Percentiles rank a stretch among this genome's conserved stretches.
phyloP scores from a whole-genome alignment of 1,284 basidiomycete genomes.

The Peniophora sp. region DNA sequence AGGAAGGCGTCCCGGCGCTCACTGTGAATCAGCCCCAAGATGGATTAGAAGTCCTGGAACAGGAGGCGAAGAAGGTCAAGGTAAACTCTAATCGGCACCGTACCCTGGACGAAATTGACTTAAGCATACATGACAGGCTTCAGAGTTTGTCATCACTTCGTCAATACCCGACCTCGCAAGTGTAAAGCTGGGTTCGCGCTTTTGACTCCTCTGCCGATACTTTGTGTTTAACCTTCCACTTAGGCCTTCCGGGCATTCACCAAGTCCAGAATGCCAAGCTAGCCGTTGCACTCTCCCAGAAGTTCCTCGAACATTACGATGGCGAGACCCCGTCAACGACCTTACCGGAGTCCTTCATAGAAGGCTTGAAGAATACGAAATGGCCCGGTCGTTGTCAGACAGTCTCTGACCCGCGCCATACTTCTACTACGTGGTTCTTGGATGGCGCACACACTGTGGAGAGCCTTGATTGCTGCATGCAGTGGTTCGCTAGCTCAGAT shows the following conservation, averaged over 20 bases:
- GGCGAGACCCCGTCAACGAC: slow-evolving; percentile 17
- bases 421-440: slow-evolving; percentile 73
- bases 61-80: slow-evolving; percentile 61
- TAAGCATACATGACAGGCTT: slow-evolving; percentile 34
- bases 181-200: slow-evolving; percentile 59
- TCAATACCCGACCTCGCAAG: slow-evolving; percentile 36
- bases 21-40: slow-evolving; percentile 73
- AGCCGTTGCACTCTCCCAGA: slow-evolving; percentile 69
- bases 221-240: slow-evolving; percentile 1
- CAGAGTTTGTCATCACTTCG: slow-evolving; percentile 56
- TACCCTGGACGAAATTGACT: too few species aligned
- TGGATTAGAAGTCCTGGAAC: slow-evolving; percentile 58
- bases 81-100: too few species aligned
- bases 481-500: slow-evolving; percentile 73
- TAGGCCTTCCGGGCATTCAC: slow-evolving; percentile 84
- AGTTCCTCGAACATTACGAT: slow-evolving; percentile 52
- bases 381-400: slow-evolving; percentile 99
- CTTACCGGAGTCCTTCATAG: slow-evolving; percentile 48
- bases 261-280: slow-evolving; percentile 89
- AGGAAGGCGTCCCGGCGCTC: slow-evolving; percentile 81
- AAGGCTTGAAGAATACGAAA: slow-evolving; percentile 62
- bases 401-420: slow-evolving; percentile 49
- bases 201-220: neutral
- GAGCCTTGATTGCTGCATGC: slow-evolving; percentile 78
- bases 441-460: slow-evolving; percentile 97